Conservation (phyloP, 2,329 filamentous ascomycete species). For the Gyromitra esculenta region DNA sequence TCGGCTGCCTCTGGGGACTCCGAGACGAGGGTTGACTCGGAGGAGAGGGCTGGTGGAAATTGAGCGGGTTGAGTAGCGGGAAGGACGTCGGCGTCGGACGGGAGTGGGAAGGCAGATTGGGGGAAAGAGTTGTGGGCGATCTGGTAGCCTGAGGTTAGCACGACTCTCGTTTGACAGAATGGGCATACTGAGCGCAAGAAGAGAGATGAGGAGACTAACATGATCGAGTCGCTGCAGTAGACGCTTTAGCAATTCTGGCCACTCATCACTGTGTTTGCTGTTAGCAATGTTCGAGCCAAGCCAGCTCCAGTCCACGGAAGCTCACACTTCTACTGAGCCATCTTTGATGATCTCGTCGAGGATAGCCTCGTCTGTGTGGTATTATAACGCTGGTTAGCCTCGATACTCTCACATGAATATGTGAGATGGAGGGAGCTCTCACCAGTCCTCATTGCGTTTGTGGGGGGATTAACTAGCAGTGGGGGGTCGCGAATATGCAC, state of each 20-base stretch:
- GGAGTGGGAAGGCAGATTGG: conserved; percentile 61
- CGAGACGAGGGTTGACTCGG: conserved; percentile 52
- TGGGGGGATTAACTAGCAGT: not conserved
- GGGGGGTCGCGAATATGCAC: not conserved
- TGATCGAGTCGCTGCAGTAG: conserved; percentile 75
- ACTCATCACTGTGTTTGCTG: conserved; percentile 68
- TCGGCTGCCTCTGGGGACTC: conserved; percentile 14
- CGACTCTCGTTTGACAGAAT: not conserved
- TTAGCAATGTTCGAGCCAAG: conserved; percentile 58
- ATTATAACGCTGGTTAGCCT: conserved; percentile 15
- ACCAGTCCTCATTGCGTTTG: conserved; percentile 42
- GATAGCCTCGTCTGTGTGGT: conserved; percentile 64
- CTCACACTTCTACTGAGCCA: conserved; percentile 70
- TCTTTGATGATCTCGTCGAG: conserved; percentile 68
- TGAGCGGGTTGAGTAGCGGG: conserved; percentile 68
- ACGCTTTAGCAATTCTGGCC: conserved; percentile 73
- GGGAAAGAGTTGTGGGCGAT: conserved; percentile 80
- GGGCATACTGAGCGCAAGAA: conserved; percentile 26
- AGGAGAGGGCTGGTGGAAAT: conserved; percentile 62
- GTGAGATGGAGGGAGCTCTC: not conserved
- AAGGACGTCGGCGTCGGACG: conserved; percentile 63
- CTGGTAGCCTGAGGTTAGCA: conserved; percentile 62
- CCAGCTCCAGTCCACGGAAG: conserved; percentile 25
- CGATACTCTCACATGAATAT: not conserved
- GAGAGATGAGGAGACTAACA: conserved; percentile 60